These are phyloP conservation scores for Daedalea quercina DNA, from an alignment of 768 basidiomycete species.

Conservation along the genomic window DNA sequence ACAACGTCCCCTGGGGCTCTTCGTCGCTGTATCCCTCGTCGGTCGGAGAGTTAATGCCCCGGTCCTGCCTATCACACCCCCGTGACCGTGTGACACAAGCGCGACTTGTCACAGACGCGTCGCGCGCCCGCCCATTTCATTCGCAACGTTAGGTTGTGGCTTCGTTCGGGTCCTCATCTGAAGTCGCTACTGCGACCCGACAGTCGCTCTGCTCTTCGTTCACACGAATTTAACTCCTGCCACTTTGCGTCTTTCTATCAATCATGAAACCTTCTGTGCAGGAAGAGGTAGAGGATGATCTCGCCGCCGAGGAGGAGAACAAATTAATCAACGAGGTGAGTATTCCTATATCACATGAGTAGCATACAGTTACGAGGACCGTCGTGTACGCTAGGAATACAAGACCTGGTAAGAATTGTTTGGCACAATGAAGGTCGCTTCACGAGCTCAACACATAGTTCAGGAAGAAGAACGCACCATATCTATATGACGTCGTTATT, in stretches of 20 bases:
- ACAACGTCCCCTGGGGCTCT: neutral
- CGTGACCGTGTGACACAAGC: neutral
- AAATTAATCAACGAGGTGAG: conserved; percentile 80
- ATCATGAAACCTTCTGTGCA: conserved; percentile 41
- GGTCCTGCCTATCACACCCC: neutral
- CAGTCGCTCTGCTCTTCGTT: no score
- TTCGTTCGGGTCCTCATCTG: neutral
- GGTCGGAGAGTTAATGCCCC: neutral
- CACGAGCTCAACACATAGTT: neutral
- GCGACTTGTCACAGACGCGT: neutral
- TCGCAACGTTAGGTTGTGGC: no score
- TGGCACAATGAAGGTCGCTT: neutral
- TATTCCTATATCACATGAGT: neutral
- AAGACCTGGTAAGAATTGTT: conserved; percentile 60
- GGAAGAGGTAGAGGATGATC: conserved; percentile 75
- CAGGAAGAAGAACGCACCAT: conserved; percentile 97
- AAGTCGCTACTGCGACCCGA: neutral
- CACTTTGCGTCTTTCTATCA: neutral
- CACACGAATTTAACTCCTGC: neutral
- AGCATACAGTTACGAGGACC: neutral
- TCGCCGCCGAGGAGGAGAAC: conserved; percentile 80
- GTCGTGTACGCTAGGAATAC: conserved; percentile 50
- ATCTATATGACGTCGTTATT: conserved; percentile 95
- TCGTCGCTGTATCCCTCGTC: neutral
- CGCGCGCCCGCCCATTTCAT: neutral